Conservation (phyloP, 345 rosid species). For the Acer campestre region DNA sequence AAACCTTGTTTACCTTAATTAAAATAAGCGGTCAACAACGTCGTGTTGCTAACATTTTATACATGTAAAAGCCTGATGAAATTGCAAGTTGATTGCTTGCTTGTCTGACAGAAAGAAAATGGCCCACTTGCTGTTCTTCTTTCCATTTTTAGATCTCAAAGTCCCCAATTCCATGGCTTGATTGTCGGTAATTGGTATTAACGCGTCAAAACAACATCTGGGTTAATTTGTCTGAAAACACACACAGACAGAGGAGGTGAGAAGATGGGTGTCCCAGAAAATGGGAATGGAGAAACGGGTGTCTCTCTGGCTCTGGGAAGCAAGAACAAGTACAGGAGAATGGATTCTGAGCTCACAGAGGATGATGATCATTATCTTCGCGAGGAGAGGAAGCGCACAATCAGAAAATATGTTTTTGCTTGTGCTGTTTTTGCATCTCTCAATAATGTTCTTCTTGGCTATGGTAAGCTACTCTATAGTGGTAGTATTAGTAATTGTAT, state of each 20-base stretch:
- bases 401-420: conserved; percentile 63
- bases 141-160: conserved; percentile 23
- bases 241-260: not conserved
- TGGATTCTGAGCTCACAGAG: conserved; percentile 54
- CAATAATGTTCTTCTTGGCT: conserved; percentile 88
- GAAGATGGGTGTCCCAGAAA: conserved; percentile 57
- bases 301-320: conserved; percentile 53
- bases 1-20: not conserved
- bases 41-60: conserved; percentile 12
- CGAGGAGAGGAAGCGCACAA: conserved; percentile 37
- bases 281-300: conserved; percentile 43
- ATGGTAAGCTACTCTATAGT: conserved; percentile 46
- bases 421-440: conserved; percentile 90
- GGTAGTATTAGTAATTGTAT: not conserved
- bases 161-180: not conserved
- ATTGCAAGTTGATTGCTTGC: conserved; percentile 16
- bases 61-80: not conserved
- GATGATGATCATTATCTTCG: conserved; percentile 35
- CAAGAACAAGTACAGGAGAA: conserved; percentile 78
- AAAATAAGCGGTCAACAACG: conserved; percentile 5
- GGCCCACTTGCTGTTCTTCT: conserved; percentile 14
- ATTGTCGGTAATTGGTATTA: not conserved
- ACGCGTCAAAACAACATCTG: conserved; percentile 12
- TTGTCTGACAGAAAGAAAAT: not conserved
- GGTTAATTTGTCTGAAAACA: conserved; percentile 13